Evolutionary conservation across 177 flowering plant species (phyloP).

Genomic region (Vitis hybrid): DNA sequence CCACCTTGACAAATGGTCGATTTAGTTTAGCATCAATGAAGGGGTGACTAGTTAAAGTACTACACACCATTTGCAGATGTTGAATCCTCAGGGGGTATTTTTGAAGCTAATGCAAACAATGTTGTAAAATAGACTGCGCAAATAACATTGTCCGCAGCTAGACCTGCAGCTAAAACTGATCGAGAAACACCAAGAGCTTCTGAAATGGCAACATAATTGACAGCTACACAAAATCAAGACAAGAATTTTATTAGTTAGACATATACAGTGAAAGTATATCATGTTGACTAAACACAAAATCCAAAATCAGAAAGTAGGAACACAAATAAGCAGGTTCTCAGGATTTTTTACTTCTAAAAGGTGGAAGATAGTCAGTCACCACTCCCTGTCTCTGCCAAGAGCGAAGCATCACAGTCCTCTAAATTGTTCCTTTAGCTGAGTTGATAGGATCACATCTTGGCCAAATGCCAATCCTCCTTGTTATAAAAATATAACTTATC

Average conservation of each 20-base stretch:
- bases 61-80: conserved; percentile 41
- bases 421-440: too few species aligned
- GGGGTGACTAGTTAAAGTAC: not conserved
- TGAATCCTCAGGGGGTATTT: conserved; percentile 68
- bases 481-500: too few species aligned
- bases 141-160: conserved; percentile 94
- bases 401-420: too few species aligned
- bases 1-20: not conserved
- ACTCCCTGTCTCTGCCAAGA: too few species aligned
- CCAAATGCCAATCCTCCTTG: too few species aligned
- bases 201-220: conserved; percentile 82
- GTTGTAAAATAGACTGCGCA: conserved; percentile 80
- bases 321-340: too few species aligned
- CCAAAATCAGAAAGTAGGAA: too few species aligned
- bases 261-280: too few species aligned
- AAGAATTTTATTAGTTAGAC: not conserved
- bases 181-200: conserved; percentile 80
- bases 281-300: too few species aligned
- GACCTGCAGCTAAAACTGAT: conserved; percentile 86
- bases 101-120: conserved; percentile 80
- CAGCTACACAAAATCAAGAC: conserved; percentile 27
- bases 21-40: not conserved
- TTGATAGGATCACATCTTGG: too few species aligned
- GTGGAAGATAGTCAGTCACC: too few species aligned
- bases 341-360: too few species aligned